Evolutionary conservation across 2,329 filamentous ascomycete genomes (phyloP), one percentile per base, ranked within the genome.

Genomic region (Alternaria gansuensis): DNA sequence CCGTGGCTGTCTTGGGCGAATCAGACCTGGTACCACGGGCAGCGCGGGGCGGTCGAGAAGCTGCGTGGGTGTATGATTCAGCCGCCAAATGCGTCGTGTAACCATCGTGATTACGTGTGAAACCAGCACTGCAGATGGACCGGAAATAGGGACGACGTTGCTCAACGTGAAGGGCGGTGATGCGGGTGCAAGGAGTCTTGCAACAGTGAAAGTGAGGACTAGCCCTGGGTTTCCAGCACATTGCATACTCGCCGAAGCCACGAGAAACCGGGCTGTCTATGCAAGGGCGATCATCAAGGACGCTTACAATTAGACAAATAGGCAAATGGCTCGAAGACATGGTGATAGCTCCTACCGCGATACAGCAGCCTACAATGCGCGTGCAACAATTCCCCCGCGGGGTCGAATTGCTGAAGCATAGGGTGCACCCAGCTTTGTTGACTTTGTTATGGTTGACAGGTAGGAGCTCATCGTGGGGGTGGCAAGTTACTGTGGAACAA

Each of bases 61-160:
- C 39, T 52, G 53, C 33, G 45, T 50, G 45, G 55, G 39, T 23
- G 43, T 34, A 13, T 52, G 21, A 34, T 58, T 51, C 50, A 57
- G 62, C 56, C 54, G 34, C 54, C 39, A 26, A 52, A 36, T 23
- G 53, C 53, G 55, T 34, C 28, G 62, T 64, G 56, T 54, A 58
- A 57, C 56, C 49, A 57, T 64, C 45, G 59, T 60, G 45, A 52
- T 44, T 28, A 34, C 44, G 14, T 29, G 60, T 53, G 36, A 26
- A 49, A 37, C 36, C 29, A 17, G 26, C 31, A 24, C 10, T 23
- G 40, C 37, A 23, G 36, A 23, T 33, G 41, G 21, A 13, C n/a
- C 29, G 14, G 24, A 17, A 9, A n/a, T 17, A n/a, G 37, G 37
- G 33, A 58, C 24, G 17, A 7, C 26, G 39, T 53, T 17, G 44